Percentiles rank a stretch among this genome's conserved stretches.
Evolutionary conservation across 1,139 yeast species (phyloP).

Genomic region (Saccharomycopsis crataegensis): DNA sequence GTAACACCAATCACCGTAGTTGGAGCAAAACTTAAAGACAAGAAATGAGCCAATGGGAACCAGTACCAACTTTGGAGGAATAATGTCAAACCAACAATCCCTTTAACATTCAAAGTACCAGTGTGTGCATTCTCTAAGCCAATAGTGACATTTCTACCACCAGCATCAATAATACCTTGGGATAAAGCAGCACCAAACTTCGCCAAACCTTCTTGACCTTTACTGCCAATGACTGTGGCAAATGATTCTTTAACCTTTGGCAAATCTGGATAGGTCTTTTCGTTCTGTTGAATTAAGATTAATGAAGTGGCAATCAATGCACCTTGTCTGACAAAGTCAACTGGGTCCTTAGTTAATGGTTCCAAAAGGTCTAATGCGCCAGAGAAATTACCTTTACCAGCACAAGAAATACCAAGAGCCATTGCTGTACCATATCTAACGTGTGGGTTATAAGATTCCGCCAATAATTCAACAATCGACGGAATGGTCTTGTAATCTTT

Average conservation of each 20-base stretch:
- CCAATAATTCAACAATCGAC: constrained; percentile 82
- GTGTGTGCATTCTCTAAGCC: constrained; percentile 86
- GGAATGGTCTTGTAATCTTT: constrained; percentile 94
- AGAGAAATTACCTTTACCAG: constrained; percentile 75
- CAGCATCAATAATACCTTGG: constrained; percentile 97
- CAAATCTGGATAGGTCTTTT: constrained; percentile 73
- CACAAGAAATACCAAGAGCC: constrained; percentile 96
- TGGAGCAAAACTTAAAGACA: constrained; percentile 87
- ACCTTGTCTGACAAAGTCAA: constrained; percentile 97
- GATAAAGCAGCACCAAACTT: constrained; percentile 97
- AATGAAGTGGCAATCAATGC: constrained; percentile 89
- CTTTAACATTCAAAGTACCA: constrained; percentile 81
- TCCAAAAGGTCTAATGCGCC: constrained; percentile 89
- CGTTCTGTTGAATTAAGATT: constrained; percentile 92
- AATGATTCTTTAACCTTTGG: constrained; percentile 67
- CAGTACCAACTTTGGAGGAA: constrained; percentile 97
- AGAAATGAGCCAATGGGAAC: constrained; percentile 95
- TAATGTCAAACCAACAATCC: constrained; percentile 85
- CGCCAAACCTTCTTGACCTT: constrained; percentile 95
- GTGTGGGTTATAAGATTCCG: constrained; percentile 95
- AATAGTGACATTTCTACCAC: constrained; percentile 97
- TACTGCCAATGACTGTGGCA: constrained; percentile 69
- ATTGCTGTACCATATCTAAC: constrained; percentile 97
- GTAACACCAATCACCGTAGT: constrained; percentile 86
- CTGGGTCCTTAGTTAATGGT: constrained; percentile 89